Conservation (phyloP, 2,329 filamentous ascomycete genomes). For the Penicillium nordicum region DNA sequence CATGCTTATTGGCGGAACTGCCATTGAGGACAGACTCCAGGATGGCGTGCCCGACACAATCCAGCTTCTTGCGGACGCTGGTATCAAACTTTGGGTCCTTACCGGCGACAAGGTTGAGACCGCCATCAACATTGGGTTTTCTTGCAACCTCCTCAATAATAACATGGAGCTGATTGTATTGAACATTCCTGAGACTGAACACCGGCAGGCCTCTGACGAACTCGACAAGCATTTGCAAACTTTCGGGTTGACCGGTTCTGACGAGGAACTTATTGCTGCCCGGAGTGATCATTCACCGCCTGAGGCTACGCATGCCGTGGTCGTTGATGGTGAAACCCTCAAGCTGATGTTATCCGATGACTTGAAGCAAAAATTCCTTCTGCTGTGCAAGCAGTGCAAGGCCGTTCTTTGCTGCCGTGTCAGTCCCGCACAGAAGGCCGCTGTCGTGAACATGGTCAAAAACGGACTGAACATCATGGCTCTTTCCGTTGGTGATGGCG, state of each 20-base stretch:
- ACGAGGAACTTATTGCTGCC: conserved; percentile 77
- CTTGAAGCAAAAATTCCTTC: conserved; percentile 84
- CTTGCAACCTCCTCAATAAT: conserved; percentile 94
- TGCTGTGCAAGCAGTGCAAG: conserved; percentile 95
- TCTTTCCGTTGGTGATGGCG: conserved; percentile 85
- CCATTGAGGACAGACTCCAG: conserved; percentile 94
- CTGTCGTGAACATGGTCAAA: conserved; percentile 96
- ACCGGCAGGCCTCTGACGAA: conserved; percentile 62
- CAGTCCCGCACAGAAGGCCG: conserved; percentile 92
- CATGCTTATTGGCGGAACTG: conserved; percentile 83
- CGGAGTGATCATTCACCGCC: conserved; percentile 82
- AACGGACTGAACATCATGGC: conserved; percentile 94
- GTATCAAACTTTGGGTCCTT: conserved; percentile 97
- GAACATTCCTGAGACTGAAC: conserved; percentile 73
- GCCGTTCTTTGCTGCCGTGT: conserved; percentile 97
- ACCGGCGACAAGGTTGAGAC: conserved; percentile 99
- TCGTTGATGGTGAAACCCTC: conserved; percentile 92
- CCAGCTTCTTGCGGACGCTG: conserved; percentile 80
- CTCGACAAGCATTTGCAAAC: conserved; percentile 68
- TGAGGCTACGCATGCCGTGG: conserved; percentile 80
- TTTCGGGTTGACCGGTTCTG: conserved; percentile 78
- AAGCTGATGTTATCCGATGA: conserved; percentile 79
- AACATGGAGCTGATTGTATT: conserved; percentile 95
- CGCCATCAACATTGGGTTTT: conserved; percentile 99
- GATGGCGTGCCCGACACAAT: conserved; percentile 97